phyloP scores from a whole-genome alignment of 805 yeast genomes.

The Metschnikowia cubensis region DNA sequence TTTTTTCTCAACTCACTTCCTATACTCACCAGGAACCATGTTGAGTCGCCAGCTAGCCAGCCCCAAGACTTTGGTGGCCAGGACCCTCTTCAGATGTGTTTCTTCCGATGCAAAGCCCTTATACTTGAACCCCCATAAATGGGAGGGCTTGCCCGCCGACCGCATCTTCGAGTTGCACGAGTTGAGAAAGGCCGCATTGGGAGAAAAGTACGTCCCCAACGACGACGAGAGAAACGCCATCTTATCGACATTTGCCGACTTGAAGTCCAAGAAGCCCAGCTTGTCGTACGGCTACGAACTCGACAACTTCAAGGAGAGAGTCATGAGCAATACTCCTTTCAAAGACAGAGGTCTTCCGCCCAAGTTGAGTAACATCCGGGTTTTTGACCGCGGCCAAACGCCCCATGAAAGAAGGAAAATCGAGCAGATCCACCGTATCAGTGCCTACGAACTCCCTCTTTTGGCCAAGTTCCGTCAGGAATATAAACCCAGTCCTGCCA shows the following conservation, averaged over 20 bases:
- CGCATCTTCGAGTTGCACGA: conserved; percentile 58
- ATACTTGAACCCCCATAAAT: conserved; percentile 59
- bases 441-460: conserved; percentile 90
- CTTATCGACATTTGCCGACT: conserved; percentile 38
- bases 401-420: conserved; percentile 59
- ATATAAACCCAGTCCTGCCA: conserved; percentile 48
- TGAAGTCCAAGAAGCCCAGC: conserved; percentile 27
- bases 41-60: conserved; percentile 3
- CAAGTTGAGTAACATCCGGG: conserved; percentile 33
- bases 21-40: neutral
- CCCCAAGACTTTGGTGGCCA: neutral
- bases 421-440: conserved; percentile 72
- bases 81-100: conserved; percentile 5
- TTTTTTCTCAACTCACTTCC: conserved; percentile 1
- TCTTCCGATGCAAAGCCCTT: conserved; percentile 25
- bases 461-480: conserved; percentile 70
- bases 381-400: conserved; percentile 32
- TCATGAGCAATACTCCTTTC: conserved; percentile 39
- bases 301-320: conserved; percentile 40
- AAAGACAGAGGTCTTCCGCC: conserved; percentile 36
- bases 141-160: conserved; percentile 67
- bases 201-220: conserved; percentile 46
- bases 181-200: conserved; percentile 53
- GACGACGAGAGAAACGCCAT: conserved; percentile 70
- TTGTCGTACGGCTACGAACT: conserved; percentile 39